Percentiles rank a stretch among this genome's conserved stretches.
These are phyloP conservation scores for Sphagnum contortum DNA, from an alignment of 225 moss, liverwort and hornwort genomes.

Conservation along the genomic window DNA sequence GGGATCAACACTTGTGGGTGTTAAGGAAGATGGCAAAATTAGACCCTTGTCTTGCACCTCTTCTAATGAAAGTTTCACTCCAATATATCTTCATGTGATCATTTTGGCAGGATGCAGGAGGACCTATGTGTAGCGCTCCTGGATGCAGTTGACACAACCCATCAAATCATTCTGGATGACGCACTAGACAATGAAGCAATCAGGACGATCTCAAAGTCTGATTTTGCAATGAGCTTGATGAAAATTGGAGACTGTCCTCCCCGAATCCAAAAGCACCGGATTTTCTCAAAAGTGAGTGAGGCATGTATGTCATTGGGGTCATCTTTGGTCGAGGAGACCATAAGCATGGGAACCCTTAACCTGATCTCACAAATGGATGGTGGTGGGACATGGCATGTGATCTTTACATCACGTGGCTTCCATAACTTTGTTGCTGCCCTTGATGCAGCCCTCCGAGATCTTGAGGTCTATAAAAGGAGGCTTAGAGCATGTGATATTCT, in stretches of 20 bases:
- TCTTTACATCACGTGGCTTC: constrained; percentile 26
- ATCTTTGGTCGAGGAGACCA: constrained; percentile 16
- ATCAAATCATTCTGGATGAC: constrained; percentile 13
- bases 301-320: constrained; percentile 27
- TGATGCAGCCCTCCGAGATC: constrained; percentile 19
- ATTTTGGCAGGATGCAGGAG: constrained; percentile 34
- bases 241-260: constrained; percentile 8
- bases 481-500: constrained; percentile 33
- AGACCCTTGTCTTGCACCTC: constrained; percentile 4
- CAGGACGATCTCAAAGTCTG: constrained; percentile 35
- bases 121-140: constrained; percentile 40
- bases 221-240: constrained; percentile 33
- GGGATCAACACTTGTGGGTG: constrained; percentile 5
- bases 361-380: too few relatives aligned
- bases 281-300: constrained; percentile 20
- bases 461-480: constrained; percentile 32
- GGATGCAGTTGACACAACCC: constrained; percentile 19
- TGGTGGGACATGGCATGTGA: constrained; percentile 22
- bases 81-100: background rate
- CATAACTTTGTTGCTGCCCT: constrained; percentile 23
- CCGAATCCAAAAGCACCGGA: constrained; percentile 26
- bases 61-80: background rate
- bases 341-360: constrained; percentile 27
- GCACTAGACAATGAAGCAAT: constrained; percentile 24
- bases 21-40: constrained; percentile 7